These are phyloP conservation scores for Rhizophora apiculata DNA, from an alignment of 345 rosid species.

Conservation along the genomic window DNA sequence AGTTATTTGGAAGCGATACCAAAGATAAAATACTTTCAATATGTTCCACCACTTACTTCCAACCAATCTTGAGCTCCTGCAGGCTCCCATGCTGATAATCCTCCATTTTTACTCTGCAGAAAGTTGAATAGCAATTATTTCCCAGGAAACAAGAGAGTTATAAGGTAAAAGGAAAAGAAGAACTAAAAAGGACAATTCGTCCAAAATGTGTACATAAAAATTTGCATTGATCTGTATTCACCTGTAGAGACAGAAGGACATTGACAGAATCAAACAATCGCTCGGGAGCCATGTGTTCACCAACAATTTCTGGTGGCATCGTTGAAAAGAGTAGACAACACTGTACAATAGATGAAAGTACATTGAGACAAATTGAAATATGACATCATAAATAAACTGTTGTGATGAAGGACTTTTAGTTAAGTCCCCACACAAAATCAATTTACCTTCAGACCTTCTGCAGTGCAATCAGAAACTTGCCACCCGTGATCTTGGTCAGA, in stretches of 20 bases:
- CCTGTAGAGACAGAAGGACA: constrained; percentile 59
- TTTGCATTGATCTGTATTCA: constrained; percentile 8
- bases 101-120: constrained; percentile 41
- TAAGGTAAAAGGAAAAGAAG: not conserved
- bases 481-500: constrained; percentile 49
- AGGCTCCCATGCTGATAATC: constrained; percentile 50
- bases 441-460: constrained; percentile 38
- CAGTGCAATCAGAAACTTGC: constrained; percentile 52
- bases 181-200: not conserved
- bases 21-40: not conserved
- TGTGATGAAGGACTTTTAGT: no score
- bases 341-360: constrained; percentile 21
- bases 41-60: constrained; percentile 23
- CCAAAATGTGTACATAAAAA: no score
- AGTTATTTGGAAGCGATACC: no score
- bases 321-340: constrained; percentile 58
- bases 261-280: constrained; percentile 52
- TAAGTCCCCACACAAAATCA: no score
- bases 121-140: not conserved
- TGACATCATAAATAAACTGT: no score
- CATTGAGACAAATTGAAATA: not conserved
- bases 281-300: constrained; percentile 49
- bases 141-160: no score
- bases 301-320: constrained; percentile 72
- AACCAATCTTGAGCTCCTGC: constrained; percentile 33